A percentile compares a stretch with the other conserved stretches of the same genome.
phyloP scores from a whole-genome alignment of 2,329 filamentous ascomycete genomes.

The Lomentospora prolificans region DNA sequence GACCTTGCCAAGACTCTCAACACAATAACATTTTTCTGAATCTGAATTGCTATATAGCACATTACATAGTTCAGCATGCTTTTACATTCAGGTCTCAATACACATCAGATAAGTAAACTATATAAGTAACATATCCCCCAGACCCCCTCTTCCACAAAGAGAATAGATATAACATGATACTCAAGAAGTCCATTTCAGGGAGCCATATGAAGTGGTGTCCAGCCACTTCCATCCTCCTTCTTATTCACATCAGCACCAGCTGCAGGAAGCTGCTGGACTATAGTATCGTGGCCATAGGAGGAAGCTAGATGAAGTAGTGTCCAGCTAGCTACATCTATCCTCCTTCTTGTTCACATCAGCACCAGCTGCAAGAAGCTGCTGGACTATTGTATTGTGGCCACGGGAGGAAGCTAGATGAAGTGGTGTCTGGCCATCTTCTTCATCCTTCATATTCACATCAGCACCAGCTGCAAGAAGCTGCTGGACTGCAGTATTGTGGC shows the following conservation, averaged over 20 bases:
- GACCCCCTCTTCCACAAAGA: too few relatives aligned
- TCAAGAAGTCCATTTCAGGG: too few relatives aligned
- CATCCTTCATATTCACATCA: not conserved
- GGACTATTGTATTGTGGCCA: not conserved
- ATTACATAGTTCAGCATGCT: too few relatives aligned
- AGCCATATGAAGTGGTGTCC: not conserved
- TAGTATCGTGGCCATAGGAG: not conserved
- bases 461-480: not conserved
- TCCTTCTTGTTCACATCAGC: not conserved
- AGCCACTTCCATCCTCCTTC: not conserved
- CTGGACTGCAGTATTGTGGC: too few relatives aligned
- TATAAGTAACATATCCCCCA: too few relatives aligned
- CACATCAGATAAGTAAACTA: too few relatives aligned
- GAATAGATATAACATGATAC: too few relatives aligned
- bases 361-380: not conserved
- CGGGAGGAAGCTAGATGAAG: not conserved
- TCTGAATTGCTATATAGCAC: too few relatives aligned
- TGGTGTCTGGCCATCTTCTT: not conserved
- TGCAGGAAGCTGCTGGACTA: not conserved
- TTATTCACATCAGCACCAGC: not conserved
- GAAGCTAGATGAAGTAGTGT: not conserved
- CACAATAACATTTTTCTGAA: too few relatives aligned
- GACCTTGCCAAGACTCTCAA: too few relatives aligned
- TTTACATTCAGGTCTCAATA: too few relatives aligned
- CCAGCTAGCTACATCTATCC: not conserved